These are phyloP conservation scores for Penicillium sp. DNA, from an alignment of 2,329 filamentous ascomycete genomes.

Conservation along the genomic window DNA sequence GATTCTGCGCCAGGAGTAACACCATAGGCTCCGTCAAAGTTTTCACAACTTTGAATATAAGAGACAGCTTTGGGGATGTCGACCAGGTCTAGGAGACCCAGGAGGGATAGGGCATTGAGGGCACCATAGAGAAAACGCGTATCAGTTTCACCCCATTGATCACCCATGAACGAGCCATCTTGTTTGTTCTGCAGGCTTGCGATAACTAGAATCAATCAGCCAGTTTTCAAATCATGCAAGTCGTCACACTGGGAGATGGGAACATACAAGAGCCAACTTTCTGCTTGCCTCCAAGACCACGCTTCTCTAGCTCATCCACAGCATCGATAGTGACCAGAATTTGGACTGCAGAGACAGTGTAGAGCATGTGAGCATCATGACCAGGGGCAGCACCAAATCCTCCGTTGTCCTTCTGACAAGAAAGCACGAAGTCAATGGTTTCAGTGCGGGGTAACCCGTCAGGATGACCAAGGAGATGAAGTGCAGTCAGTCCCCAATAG, in stretches of 20 bases:
- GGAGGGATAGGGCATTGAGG: constrained; percentile 84
- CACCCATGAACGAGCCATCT: constrained; percentile 87
- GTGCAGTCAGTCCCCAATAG: constrained; percentile 92
- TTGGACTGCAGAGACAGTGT: constrained; percentile 93
- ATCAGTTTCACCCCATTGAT: constrained; percentile 96
- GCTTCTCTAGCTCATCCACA: constrained; percentile 78
- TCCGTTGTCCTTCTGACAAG: constrained; percentile 86
- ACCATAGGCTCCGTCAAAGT: constrained; percentile 94
- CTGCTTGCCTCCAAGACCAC: constrained; percentile 69
- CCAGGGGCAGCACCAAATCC: constrained; percentile 93
- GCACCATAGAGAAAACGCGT: constrained; percentile 93
- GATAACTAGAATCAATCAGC: constrained; percentile 64
- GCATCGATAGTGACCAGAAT: constrained; percentile 87
- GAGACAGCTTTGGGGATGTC: constrained; percentile 80
- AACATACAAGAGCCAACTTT: constrained; percentile 79
- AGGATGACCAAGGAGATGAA: constrained; percentile 82
- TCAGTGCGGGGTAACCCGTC: constrained; percentile 80
- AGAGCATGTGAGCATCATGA: constrained; percentile 95
- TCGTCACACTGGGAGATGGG: constrained; percentile 24
- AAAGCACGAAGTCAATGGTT: constrained; percentile 90
- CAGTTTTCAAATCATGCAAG: constrained; percentile 14
- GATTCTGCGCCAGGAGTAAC: constrained; percentile 89
- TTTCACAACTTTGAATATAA: constrained; percentile 81
- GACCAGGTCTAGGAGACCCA: constrained; percentile 74
- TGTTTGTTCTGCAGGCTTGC: constrained; percentile 78